A percentile compares a stretch with the other conserved stretches of the same genome.
phyloP scores from a whole-genome alignment of 2,329 filamentous ascomycete species.

The Colletotrichum spaethianum region DNA sequence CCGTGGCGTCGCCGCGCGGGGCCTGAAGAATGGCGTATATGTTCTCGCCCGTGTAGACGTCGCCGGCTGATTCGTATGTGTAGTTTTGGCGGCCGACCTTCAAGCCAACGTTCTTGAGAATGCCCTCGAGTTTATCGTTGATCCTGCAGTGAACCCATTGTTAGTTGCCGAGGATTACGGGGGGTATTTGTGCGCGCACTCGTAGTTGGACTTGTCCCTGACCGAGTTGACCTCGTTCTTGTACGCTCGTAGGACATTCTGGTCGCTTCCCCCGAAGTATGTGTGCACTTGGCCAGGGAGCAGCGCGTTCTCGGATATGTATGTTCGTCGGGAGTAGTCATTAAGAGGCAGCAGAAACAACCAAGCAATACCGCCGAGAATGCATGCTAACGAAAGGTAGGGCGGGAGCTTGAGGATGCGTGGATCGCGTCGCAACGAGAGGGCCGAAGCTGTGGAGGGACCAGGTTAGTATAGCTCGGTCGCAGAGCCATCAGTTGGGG shows the following conservation, averaged over 20 bases:
- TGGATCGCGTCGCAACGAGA: constrained; percentile 84
- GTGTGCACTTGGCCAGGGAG: constrained; percentile 97
- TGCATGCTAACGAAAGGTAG: constrained; percentile 87
- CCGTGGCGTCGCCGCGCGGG: constrained; percentile 94
- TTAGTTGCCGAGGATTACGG: constrained; percentile 3
- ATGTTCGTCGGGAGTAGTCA: constrained; percentile 91
- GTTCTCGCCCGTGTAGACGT: constrained; percentile 85
- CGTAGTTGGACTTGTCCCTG: constrained; percentile 65
- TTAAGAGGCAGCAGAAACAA: constrained; percentile 90
- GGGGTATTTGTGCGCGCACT: constrained; percentile 55
- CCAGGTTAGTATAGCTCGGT: constrained; percentile 33
- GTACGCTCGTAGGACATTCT: constrained; percentile 93
- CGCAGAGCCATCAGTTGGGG: not conserved
- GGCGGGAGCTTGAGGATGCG: constrained; percentile 87
- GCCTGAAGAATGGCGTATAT: constrained; percentile 94
- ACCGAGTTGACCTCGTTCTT: constrained; percentile 83
- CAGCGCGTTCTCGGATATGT: constrained; percentile 97
- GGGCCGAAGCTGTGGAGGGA: constrained; percentile 66
- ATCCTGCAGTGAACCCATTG: constrained; percentile 56
- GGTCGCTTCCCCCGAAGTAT: constrained; percentile 96
- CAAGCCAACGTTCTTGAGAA: constrained; percentile 84
- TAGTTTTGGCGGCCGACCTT: constrained; percentile 93
- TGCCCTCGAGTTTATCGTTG: constrained; percentile 80
- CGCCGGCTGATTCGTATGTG: constrained; percentile 84
- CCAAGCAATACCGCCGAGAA: constrained; percentile 89